Conservation (phyloP, 306 rosid genomes). For the Senna tora region DNA sequence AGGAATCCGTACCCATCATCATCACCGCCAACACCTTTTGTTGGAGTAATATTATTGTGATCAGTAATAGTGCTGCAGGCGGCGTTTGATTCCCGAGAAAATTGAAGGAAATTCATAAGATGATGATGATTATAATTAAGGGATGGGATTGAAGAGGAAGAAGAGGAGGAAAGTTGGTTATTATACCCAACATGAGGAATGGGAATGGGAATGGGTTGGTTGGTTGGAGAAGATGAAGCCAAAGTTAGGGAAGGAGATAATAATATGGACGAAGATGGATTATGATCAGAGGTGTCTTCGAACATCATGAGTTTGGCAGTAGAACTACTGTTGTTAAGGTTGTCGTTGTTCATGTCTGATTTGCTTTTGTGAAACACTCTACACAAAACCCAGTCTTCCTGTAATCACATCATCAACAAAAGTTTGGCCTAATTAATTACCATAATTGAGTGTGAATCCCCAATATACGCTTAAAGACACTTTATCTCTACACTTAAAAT, state of each 20-base stretch:
- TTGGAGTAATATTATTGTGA: slow-evolving; percentile 47
- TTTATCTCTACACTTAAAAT: slow-evolving; percentile 30
- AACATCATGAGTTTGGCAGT: slow-evolving; percentile 46
- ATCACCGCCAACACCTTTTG: slow-evolving; percentile 40
- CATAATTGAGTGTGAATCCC: slow-evolving; percentile 7
- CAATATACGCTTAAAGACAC: slow-evolving; percentile 20
- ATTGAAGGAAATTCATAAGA: slow-evolving; percentile 57
- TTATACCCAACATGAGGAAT: slow-evolving; percentile 50
- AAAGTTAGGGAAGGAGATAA: slow-evolving; percentile 43
- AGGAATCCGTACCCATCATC: slow-evolving; percentile 65
- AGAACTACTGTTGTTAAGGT: background rate
- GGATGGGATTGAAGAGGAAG: slow-evolving; percentile 52
- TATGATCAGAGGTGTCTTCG: slow-evolving; percentile 43
- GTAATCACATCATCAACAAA: slow-evolving; percentile 43
- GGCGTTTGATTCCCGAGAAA: slow-evolving; percentile 46
- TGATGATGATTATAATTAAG: slow-evolving; percentile 16
- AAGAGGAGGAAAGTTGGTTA: slow-evolving; percentile 49
- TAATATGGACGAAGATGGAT: no score
- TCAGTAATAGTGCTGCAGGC: slow-evolving; percentile 6
- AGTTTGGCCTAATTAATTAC: slow-evolving; percentile 31
- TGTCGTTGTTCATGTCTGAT: slow-evolving; percentile 32
- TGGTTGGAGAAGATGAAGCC: slow-evolving; percentile 51
- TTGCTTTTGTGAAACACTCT: slow-evolving; percentile 90
- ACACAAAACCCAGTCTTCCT: slow-evolving; percentile 99
- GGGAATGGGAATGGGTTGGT: slow-evolving; percentile 22